Base-by-base conservation (phyloP, 345 rosid species). In the Alliaria petiolata region DNA sequence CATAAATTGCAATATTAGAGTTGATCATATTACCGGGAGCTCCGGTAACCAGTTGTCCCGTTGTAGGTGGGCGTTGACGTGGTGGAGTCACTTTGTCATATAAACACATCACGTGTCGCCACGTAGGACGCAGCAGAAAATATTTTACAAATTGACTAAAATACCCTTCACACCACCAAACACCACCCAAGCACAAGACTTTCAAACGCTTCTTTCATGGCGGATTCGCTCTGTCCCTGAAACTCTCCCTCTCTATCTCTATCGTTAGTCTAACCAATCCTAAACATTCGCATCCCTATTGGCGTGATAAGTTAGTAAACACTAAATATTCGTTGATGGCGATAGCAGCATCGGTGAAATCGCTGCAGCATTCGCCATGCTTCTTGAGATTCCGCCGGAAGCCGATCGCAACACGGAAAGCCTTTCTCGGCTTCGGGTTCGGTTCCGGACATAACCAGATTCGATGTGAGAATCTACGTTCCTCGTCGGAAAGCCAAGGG, bases 311-410 rank as follows among this genome's bases (percentile, higher is more conserved):
- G 7, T 51, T 44, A 16, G 38, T 8, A 9, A 12, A 17, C 13
- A 22, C 4, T 33, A 15, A 3, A 8, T 2, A 36, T 45, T 69
- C 53, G 4, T 67, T 10, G 30, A 76, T 76, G 79, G 79, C n/a
- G n/a, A n/a, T n/a, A n/a, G n/a, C n/a, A n/a, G 79, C 53, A 84
- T 84, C 84, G 33, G 73, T 83, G 7, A 76, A 46, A 19, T 67
- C 85, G 39, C 40, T 63, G 69, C 69, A 47, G 10, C 78, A 63
- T 15, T 79, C 81, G 14, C 70, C 82, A 42, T 46, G 38, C 63
- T 44, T 54, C 5, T 56, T 56, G 52, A 78, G 44, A 57, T 13
- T 72, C 15, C 68, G 49, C 12, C 74, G 80, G 6, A 63, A 51
- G 65, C 65, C 22, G 59, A 35, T 67, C 62, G 2, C 49, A 59